These are phyloP conservation scores for Solanum verrucosum DNA, from an alignment of 257 asterid genomes.

Conservation along the genomic window DNA sequence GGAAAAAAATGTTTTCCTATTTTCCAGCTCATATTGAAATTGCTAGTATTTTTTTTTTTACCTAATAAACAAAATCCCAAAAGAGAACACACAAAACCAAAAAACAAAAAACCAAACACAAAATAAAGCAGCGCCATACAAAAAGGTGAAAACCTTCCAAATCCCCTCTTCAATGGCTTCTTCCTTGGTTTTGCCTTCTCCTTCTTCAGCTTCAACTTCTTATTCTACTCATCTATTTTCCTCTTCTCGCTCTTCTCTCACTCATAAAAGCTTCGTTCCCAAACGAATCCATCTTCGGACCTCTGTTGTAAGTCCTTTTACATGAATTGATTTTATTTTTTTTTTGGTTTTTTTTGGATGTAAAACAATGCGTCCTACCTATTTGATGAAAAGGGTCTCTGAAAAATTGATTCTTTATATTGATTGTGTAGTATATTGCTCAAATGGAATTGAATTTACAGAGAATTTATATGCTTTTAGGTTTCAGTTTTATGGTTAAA, in stretches of 20 bases:
- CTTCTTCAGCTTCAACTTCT: slow-evolving; percentile 30
- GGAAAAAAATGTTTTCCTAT: not conserved
- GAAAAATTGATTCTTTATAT: not conserved
- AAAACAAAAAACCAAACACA: not conserved
- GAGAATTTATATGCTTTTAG: not conserved
- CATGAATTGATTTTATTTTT: not conserved
- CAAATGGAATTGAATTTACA: not conserved
- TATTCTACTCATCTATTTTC: not conserved
- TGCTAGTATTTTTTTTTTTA: not conserved
- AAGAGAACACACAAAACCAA: not conserved
- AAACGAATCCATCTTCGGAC: slow-evolving; percentile 12
- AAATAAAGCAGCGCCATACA: not conserved
- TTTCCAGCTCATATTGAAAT: not conserved
- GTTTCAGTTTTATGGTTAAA: not conserved
- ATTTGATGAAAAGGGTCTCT: not conserved
- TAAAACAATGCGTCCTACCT: not conserved
- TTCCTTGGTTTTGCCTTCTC: slow-evolving; percentile 29
- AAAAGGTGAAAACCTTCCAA: not conserved
- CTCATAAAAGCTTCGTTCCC: slow-evolving; percentile 11
- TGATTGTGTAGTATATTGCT: not conserved
- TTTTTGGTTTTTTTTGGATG: not conserved
- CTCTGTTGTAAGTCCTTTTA: slow-evolving; percentile 29
- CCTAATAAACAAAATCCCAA: not conserved
- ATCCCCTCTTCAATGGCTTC: slow-evolving; percentile 20
- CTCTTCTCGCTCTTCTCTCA: not conserved